These are phyloP conservation scores for Xylariaceae sp. DNA, from an alignment of 2,329 filamentous ascomycete species.

Conservation along the genomic window DNA sequence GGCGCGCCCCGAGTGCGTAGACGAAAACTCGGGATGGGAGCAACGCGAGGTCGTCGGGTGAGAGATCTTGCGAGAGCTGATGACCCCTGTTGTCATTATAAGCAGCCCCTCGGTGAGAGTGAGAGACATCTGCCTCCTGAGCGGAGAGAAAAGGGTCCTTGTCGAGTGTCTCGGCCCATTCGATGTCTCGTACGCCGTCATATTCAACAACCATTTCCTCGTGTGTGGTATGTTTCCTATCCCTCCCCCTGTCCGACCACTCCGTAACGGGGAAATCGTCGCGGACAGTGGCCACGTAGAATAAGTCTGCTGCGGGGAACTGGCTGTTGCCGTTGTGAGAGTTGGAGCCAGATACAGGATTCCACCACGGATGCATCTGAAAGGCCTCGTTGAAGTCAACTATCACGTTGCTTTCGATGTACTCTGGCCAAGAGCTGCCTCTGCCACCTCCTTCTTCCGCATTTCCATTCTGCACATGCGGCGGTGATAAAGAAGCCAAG, in stretches of 20 bases:
- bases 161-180: too few relatives aligned
- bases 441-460: slow-evolving; percentile 24
- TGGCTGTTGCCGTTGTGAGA: too few relatives aligned
- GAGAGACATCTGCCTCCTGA: too few relatives aligned
- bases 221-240: background rate
- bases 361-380: slow-evolving; percentile 36
- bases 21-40: slow-evolving; percentile 39
- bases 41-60: slow-evolving; percentile 31
- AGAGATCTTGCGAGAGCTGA: too few relatives aligned
- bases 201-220: background rate
- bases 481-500: slow-evolving; percentile 16
- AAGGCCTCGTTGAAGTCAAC: slow-evolving; percentile 38
- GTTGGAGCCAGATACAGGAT: too few relatives aligned
- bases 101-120: too few relatives aligned
- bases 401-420: slow-evolving; percentile 39
- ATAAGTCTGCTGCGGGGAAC: background rate
- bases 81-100: too few relatives aligned
- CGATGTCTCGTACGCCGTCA: background rate
- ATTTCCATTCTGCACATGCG: slow-evolving; percentile 31
- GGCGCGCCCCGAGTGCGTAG: slow-evolving; percentile 36
- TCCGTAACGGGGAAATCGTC: background rate
- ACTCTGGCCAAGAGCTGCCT: slow-evolving; percentile 33
- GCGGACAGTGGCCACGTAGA: background rate
- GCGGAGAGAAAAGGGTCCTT: too few relatives aligned
- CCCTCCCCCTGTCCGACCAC: background rate